Evolutionary conservation across 176 grass and related monocot species (phyloP), one percentile per base, ranked within the genome.

Genomic region (Guadua angustifolia): DNA sequence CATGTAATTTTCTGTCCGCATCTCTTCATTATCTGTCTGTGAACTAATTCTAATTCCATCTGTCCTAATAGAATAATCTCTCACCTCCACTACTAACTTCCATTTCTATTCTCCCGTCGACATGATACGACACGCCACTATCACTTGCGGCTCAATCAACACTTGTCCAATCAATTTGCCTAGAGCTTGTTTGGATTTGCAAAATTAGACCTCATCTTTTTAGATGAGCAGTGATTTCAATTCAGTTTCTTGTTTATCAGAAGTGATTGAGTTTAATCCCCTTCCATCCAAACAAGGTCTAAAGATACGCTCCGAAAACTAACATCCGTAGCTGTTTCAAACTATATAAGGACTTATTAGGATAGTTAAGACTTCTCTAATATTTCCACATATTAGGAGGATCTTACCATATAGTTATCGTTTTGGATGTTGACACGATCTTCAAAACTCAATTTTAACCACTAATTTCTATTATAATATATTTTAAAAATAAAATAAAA

Each of bases 1-100:
- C 22, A 42, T 35, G 22, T 38, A 58, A 79, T 38, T 73, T 49
- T 84, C 69, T 38, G 18, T 17, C 15, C 14, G 26, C 58, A 79
- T 84, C 75, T 84, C 50, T 26, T 80, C 60, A 29, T 60, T 74
- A 60, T 68, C 26, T 72, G 9, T 63, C 71, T 40, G 13, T 15
- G 77, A 40, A 53, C 14, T 6, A 66, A 73, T 73, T 88, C 67
- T 25, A 74, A 58, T 84, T 84, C 68, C 10, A 9, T 59, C n/a
- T 84, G 74, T 88, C 81, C 13, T 47, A 46, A 65, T 38, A 57
- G 81, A 88, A 88, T 88, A 84, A 88, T 83, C 49, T 83, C 49
- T 73, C 59, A 21, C 9, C 53, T 53, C 86, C 58, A 73, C 74
- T 55, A 64, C 19, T 21, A 50, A 38, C 62, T 76, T 75, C 45